Percentiles rank a stretch among this genome's conserved stretches.
Evolutionary conservation across 2,329 filamentous ascomycete species (phyloP).

Genomic region (Colletotrichum paranaense): DNA sequence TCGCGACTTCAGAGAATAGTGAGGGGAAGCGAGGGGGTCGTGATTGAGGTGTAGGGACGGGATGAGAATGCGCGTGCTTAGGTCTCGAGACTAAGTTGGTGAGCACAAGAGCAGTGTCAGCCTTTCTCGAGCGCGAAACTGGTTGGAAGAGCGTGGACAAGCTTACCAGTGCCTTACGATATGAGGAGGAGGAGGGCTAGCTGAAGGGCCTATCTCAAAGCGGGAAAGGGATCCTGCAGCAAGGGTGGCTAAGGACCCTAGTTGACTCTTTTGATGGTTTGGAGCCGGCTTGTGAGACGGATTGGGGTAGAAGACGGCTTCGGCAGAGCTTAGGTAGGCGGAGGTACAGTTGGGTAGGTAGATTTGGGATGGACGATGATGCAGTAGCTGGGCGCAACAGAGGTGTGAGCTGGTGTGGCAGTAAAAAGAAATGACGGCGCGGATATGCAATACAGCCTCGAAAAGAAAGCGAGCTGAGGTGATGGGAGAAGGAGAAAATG

Average conservation of each 20-base stretch:
- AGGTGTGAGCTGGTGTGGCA: conserved; percentile 18
- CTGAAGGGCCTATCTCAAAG: conserved; percentile 12
- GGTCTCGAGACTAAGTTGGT: conserved; percentile 24
- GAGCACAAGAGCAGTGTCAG: conserved; percentile 19
- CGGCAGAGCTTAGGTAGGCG: not conserved
- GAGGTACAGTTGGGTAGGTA: not conserved
- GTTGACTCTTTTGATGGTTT: conserved; percentile 9
- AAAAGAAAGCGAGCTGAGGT: not conserved
- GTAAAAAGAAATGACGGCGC: not conserved
- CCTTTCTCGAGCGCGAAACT: conserved; percentile 14
- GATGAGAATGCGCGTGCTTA: conserved; percentile 22
- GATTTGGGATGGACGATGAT: no score
- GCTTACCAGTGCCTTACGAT: not conserved
- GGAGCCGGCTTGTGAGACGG: conserved; percentile 8
- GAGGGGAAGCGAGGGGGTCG: conserved; percentile 12
- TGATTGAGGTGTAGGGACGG: conserved; percentile 9
- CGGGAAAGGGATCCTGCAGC: conserved; percentile 27
- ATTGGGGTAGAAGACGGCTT: conserved; percentile 19
- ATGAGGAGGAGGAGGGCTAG: conserved; percentile 6
- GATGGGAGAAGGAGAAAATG: not conserved
- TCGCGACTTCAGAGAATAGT: not conserved
- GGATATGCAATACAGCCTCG: conserved; percentile 1
- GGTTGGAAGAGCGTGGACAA: conserved; percentile 3
- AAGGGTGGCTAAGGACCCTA: conserved; percentile 21
- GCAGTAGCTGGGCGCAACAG: not conserved